Percentiles rank a stretch among this genome's conserved stretches.
Evolutionary conservation across 257 asterid genomes (phyloP).

Genomic region (Lycium ferocissimum): DNA sequence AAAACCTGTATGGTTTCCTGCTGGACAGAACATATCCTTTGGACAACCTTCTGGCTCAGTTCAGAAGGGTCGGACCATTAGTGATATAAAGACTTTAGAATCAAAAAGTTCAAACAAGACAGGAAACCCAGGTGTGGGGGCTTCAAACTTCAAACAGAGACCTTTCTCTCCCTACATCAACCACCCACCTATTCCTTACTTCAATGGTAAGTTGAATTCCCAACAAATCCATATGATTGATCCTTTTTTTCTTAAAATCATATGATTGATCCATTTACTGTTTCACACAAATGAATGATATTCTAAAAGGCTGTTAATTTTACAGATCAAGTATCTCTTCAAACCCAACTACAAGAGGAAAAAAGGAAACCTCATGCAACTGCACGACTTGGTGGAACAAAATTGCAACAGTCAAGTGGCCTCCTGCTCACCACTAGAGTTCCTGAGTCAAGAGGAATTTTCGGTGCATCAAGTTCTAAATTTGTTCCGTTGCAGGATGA

Average conservation of each 20-base stretch:
- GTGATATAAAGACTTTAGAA: slow-evolving; percentile 41
- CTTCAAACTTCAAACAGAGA: not conserved
- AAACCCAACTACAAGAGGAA: slow-evolving; percentile 21
- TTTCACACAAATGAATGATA: not conserved
- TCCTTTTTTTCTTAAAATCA: not conserved
- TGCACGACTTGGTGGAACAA: not conserved
- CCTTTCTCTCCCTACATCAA: not conserved
- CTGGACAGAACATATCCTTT: slow-evolving; percentile 24
- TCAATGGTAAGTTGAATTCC: slow-evolving; percentile 24
- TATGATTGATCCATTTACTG: not conserved
- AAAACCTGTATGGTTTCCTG: slow-evolving; percentile 26
- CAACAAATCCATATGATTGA: not conserved
- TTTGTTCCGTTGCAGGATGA: not conserved
- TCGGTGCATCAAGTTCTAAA: not conserved
- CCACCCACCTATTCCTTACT: slow-evolving; percentile 42
- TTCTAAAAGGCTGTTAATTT: not conserved
- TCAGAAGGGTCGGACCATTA: slow-evolving; percentile 41
- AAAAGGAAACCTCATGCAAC: slow-evolving; percentile 16
- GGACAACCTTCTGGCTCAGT: slow-evolving; percentile 9
- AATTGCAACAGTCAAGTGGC: slow-evolving; percentile 6
- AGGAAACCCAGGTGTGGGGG: not conserved
- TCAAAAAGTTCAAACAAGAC: not conserved
- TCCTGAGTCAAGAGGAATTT: slow-evolving; percentile 15
- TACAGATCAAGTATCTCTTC: slow-evolving; percentile 36
- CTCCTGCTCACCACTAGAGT: not conserved